Conservation (phyloP, 345 rosid species). For the Syzygium grande region DNA sequence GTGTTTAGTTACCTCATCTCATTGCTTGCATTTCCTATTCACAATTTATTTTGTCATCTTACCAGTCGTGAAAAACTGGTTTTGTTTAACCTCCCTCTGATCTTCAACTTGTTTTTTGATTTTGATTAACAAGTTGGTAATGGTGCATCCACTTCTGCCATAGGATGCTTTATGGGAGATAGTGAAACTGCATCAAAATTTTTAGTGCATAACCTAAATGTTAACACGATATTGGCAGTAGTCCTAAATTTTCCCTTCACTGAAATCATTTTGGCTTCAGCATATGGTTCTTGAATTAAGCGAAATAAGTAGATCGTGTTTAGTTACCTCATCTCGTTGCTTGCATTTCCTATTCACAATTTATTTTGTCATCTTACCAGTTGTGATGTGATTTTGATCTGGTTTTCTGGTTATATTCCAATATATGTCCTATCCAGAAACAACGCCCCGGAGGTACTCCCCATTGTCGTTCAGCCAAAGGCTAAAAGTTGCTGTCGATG, state of each 20-base stretch:
- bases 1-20: neutral
- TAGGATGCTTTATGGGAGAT: neutral
- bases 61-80: neutral
- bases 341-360: neutral
- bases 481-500: conserved; percentile 71
- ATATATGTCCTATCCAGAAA: conserved; percentile 41
- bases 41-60: neutral
- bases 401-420: neutral
- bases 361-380: neutral
- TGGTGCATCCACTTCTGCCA: neutral
- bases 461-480: conserved; percentile 69
- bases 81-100: neutral
- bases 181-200: neutral
- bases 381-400: neutral
- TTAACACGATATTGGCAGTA: neutral
- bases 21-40: neutral
- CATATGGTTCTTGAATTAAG: neutral
- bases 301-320: neutral
- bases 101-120: neutral
- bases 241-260: neutral
- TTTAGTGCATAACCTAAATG: neutral
- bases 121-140: neutral
- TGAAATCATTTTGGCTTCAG: neutral
- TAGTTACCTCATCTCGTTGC: neutral
- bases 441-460: conserved; percentile 86